Evolutionary conservation across 257 asterid genomes (phyloP), one percentile per base, ranked within the genome.

Genomic region (Ajuga chamaepitys): DNA sequence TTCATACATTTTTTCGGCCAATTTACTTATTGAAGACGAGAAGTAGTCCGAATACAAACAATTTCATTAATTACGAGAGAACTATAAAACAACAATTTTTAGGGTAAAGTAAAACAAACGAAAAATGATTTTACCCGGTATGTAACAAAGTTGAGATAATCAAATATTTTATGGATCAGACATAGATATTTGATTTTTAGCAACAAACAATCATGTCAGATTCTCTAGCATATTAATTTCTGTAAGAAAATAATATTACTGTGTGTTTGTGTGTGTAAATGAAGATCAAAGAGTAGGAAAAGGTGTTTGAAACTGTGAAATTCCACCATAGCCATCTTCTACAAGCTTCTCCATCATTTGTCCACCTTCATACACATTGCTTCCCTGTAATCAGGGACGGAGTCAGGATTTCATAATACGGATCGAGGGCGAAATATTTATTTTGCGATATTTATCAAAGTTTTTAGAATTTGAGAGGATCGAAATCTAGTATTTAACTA

Each of bases 241-340:
- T 24, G 25, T 18, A 35, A 32, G 72, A 28, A 57, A 21, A n/a
- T n/a, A 32, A 59, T 59, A 64, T 55, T 10, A 13, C 1, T 66
- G 18, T 35, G 30, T 50, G 38, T 41, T 12, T 48, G 12, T 62
- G 9, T 37, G 37, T 58, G 37, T 11, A 76, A 11, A 11, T 16
- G 4, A 62, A 64, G 37, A 61, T 83, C 75, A 82, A 77, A 83
- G 77, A 47, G 96, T 83, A 95, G 90, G 88, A 70, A 50, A 41
- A 78, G 83, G 28, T 18, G 91, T 17, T 64, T 88, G 98, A 71
- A 81, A 70, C 47, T 85, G 86, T 63, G 92, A 86, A 69, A 71
- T 75, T 59, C 78, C 91, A 72, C 83, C 98, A 76, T 76, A 77
- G 26, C 78, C 83, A 52, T 80, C 89, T 50, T 81, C 95, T 28